These are phyloP conservation scores for Eudorina sp. DNA, from an alignment of 139 green algal species.

Conservation along the genomic window DNA sequence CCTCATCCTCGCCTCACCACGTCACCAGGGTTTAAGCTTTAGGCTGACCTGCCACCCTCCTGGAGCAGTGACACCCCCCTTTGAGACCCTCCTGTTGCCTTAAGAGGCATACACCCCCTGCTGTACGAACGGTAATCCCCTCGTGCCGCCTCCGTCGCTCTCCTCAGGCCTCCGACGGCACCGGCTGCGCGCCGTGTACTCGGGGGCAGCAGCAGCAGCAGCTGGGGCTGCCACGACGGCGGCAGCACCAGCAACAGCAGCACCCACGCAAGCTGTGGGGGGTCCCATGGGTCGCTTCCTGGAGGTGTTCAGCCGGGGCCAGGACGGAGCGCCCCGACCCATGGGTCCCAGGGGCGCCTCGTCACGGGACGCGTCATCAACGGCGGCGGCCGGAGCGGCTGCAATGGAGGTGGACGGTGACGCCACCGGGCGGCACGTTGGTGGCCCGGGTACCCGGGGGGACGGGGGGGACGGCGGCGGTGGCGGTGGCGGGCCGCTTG, in stretches of 20 bases:
- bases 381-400: too few relatives aligned
- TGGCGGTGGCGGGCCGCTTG: neutral
- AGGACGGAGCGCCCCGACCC: too few relatives aligned
- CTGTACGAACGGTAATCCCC: neutral
- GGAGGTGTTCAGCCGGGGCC: neutral
- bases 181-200: constrained; percentile 7
- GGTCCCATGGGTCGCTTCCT: neutral
- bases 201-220: neutral
- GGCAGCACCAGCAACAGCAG: neutral
- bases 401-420: neutral
- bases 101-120: too few relatives aligned
- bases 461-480: neutral
- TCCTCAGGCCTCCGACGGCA: constrained; percentile 1
- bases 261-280: neutral
- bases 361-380: too few relatives aligned
- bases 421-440: too few relatives aligned
- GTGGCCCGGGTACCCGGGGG: too few relatives aligned
- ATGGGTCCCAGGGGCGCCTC: too few relatives aligned
- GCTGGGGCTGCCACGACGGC: neutral
- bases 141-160: neutral
- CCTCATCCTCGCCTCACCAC: too few relatives aligned
- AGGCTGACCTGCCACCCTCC: too few relatives aligned
- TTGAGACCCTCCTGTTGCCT: too few relatives aligned
- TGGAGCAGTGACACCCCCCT: too few relatives aligned
- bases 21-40: too few relatives aligned